phyloP scores from a whole-genome alignment of 768 basidiomycete genomes.

The Sarcodon aspratus region DNA sequence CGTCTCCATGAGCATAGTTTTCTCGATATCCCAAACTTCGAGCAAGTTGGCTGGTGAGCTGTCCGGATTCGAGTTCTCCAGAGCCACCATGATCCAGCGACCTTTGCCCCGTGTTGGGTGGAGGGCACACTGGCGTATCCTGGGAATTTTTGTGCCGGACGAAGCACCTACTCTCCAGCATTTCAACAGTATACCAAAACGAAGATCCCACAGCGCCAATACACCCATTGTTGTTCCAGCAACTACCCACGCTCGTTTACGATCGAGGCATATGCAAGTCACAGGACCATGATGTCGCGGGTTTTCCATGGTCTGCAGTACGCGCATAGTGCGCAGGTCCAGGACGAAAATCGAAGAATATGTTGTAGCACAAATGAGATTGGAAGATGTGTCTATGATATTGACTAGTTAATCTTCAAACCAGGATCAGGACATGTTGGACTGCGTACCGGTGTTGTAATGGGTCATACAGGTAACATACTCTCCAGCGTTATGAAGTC shows the following conservation, averaged over 20 bases:
- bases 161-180: slow-evolving; percentile 72
- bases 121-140: slow-evolving; percentile 63
- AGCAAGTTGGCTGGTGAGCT: slow-evolving; percentile 35
- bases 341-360: slow-evolving; percentile 65
- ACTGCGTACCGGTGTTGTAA: slow-evolving; percentile 52
- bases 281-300: slow-evolving; percentile 83
- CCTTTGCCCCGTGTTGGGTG: slow-evolving; percentile 86
- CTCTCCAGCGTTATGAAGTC: slow-evolving; percentile 60
- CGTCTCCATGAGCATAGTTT: slow-evolving; percentile 65
- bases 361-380: slow-evolving; percentile 78
- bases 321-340: slow-evolving; percentile 78
- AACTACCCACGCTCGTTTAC: slow-evolving; percentile 78
- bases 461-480: slow-evolving; percentile 80
- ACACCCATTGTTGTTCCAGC: slow-evolving; percentile 81
- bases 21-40: slow-evolving; percentile 93
- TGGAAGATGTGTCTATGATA: slow-evolving; percentile 56
- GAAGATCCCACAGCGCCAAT: slow-evolving; percentile 87
- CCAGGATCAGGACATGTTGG: not conserved
- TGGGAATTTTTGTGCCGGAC: slow-evolving; percentile 27
- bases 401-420: not conserved
- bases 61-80: slow-evolving; percentile 31
- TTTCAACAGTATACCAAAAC: slow-evolving; percentile 82
- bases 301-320: slow-evolving; percentile 69
- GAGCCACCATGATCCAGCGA: slow-evolving; percentile 81
- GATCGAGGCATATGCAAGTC: slow-evolving; percentile 74